A percentile compares a stretch with the other conserved stretches of the same genome.
Evolutionary conservation across 1,284 basidiomycete species (phyloP).

Genomic region (Mycocalia duriaeana): DNA sequence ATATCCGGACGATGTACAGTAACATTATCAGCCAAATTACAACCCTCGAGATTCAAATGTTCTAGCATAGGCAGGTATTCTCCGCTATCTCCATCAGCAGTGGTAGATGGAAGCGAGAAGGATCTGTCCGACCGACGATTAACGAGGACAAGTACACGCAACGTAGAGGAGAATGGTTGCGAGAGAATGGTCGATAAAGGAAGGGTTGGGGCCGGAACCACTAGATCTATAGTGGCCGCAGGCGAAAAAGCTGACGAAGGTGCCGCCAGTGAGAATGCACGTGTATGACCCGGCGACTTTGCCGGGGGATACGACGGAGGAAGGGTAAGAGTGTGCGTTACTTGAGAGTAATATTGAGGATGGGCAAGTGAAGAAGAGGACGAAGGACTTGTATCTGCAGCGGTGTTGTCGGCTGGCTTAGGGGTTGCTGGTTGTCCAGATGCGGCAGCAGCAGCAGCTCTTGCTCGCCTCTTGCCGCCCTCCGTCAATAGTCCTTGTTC

Average conservation of each 20-base stretch:
- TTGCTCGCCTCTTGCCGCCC: slow-evolving; percentile 59
- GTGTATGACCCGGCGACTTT: slow-evolving; percentile 43
- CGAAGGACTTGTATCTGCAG: slow-evolving; percentile 12
- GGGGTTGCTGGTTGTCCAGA: slow-evolving; percentile 18
- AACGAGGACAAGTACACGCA: slow-evolving; percentile 57
- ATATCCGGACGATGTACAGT: slow-evolving; percentile 29
- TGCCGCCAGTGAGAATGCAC: slow-evolving; percentile 57
- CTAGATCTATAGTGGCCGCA: slow-evolving; percentile 38
- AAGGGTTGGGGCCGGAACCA: slow-evolving; percentile 61
- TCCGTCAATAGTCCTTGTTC: slow-evolving; percentile 69
- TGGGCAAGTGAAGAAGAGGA: slow-evolving; percentile 33
- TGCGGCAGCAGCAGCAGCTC: slow-evolving; percentile 46
- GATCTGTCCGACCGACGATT: slow-evolving; percentile 62
- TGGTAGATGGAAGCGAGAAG: slow-evolving; percentile 44
- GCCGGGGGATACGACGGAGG: slow-evolving; percentile 54
- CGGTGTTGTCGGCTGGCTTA: slow-evolving; percentile 13
- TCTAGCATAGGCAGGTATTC: slow-evolving; percentile 63
- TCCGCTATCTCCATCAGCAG: slow-evolving; percentile 26
- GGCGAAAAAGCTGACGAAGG: slow-evolving; percentile 21
- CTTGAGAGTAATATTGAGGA: slow-evolving; percentile 54
- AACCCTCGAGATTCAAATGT: slow-evolving; percentile 68
- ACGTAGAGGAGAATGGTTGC: slow-evolving; percentile 56
- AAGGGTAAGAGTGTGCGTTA: slow-evolving; percentile 55
- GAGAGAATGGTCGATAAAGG: slow-evolving; percentile 55
- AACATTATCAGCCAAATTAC: slow-evolving; percentile 56